Conservation (phyloP, 345 rosid species). For the Diplotaxis tenuifolia region DNA sequence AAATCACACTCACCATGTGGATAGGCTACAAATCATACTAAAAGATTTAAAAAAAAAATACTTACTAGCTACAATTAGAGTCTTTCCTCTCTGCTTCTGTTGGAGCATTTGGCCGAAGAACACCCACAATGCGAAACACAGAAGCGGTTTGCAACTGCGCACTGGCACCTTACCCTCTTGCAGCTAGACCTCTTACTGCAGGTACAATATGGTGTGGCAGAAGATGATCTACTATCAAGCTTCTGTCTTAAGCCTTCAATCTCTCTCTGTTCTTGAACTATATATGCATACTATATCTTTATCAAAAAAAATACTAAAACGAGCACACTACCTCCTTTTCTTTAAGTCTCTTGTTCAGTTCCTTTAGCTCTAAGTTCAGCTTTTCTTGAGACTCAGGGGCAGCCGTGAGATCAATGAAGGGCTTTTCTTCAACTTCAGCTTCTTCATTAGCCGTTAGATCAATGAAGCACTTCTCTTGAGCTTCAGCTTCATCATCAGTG, state of each 20-base stretch:
- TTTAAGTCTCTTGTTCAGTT: constrained; percentile 58
- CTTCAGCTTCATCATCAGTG: background rate
- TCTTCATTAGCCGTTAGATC: background rate
- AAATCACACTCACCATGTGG: background rate
- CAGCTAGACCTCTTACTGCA: constrained; percentile 65
- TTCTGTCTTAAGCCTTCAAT: constrained; percentile 73
- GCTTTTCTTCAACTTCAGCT: background rate
- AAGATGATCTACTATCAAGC: constrained; percentile 64
- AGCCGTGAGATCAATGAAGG: background rate
- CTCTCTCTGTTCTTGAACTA: constrained; percentile 57
- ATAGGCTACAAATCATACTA: background rate
- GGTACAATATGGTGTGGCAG: constrained; percentile 47
- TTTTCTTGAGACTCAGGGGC: constrained; percentile 56
- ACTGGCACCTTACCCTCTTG: constrained; percentile 80
- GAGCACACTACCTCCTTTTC: constrained; percentile 67
- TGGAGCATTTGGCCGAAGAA: constrained; percentile 55
- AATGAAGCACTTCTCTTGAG: background rate
- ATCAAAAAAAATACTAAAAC: background rate
- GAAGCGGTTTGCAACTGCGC: constrained; percentile 51
- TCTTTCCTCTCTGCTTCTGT: constrained; percentile 38
- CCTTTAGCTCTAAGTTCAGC: constrained; percentile 63
- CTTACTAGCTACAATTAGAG: background rate
- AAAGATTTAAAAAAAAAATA: background rate
- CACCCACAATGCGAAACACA: constrained; percentile 81
- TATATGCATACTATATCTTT: background rate